Evolutionary conservation across 805 yeast genomes (phyloP).

Genomic region (Saccharomycopsis synnaedendra): DNA sequence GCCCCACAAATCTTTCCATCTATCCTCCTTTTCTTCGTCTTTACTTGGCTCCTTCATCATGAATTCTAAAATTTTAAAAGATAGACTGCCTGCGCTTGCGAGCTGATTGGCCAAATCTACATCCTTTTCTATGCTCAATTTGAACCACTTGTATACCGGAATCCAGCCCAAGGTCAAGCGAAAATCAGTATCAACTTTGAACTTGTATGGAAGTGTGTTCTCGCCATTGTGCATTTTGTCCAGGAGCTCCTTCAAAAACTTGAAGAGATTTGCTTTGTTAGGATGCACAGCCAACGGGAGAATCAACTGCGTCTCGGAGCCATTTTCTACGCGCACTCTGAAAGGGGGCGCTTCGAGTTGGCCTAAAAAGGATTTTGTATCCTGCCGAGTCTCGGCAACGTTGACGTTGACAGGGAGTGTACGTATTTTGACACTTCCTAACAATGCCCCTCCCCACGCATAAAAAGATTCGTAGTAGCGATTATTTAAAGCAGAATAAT

Average conservation of each 20-base stretch:
- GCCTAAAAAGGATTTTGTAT: conserved; percentile 5
- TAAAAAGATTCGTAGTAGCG: conserved; percentile 6
- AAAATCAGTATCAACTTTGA: conserved; percentile 2
- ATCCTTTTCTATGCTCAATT: not conserved
- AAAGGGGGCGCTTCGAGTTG: conserved; percentile 6
- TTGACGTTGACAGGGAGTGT: not conserved
- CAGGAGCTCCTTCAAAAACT: conserved; percentile 9
- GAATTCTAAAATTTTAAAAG: too few species aligned
- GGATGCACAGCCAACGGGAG: conserved; percentile 9
- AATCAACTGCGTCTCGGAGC: not conserved
- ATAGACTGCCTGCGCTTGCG: too few species aligned
- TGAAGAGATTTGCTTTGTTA: conserved; percentile 2
- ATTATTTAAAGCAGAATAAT: conserved; percentile 10
- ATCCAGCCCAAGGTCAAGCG: conserved; percentile 5
- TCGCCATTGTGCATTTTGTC: conserved; percentile 11
- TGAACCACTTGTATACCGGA: conserved; percentile 9
- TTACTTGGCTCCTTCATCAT: too few species aligned
- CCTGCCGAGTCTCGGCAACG: not conserved
- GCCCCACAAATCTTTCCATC: too few species aligned
- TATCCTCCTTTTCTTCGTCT: too few species aligned
- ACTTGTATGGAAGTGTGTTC: not conserved
- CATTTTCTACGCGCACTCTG: conserved; percentile 4
- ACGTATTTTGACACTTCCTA: conserved; percentile 4
- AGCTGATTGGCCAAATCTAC: conserved; percentile 2
- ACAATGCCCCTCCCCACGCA: conserved; percentile 4